Base-by-base conservation (phyloP, 495 filamentous ascomycete species). In the Aspergillus homomorphus region DNA sequence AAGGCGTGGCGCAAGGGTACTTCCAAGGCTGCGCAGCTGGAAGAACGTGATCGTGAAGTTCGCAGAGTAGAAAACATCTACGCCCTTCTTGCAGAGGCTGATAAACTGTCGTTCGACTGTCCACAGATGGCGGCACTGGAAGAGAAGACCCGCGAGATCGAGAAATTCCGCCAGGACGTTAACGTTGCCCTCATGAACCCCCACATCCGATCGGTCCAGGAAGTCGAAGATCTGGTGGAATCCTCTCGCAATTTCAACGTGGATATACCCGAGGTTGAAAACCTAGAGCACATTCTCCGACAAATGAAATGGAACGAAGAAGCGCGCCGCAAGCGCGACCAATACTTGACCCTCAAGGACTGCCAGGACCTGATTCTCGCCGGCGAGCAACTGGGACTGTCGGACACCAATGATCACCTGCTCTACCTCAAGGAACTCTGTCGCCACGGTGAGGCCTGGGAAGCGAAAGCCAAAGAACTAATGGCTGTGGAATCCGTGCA, bases 101-200 rank as follows among this genome's bases (percentile, higher is more conserved):
- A 96, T 67, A 84, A 87, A 64, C 86, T 98, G 66, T 89, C 88
- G 50, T 98, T 99, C 75, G 92, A 97, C 71, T 94, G 91, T 76
- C 87, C 89, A 50, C 93, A 99, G 77, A 96, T 96, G 70, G 81
- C 82, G 45, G 87, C 88, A 59, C 78, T 99, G 59, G 87, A 87
- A 66, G 92, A 98, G 71, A 90, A 93, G 43, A 89, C 87, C 61
- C 86, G 91, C 68, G 87, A 87, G 57, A 96, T 99, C 74, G 83
- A 86, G 62, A 84, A 85, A 61, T 99, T 95, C 76, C 92, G 93
- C 73, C 75, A 86, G 53, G 87, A 89, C 53, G 91, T 92, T 57
- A 82, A 83, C 58, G 71, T 69, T 59, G 86, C 87, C 51, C 80
- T 98, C 44, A 77, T 83, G 52, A 84, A 82, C 61, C 79, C 83